Evolutionary conservation across 257 asterid species (phyloP), one percentile per base, ranked within the genome.

Genomic region (Apocynum venetum): DNA sequence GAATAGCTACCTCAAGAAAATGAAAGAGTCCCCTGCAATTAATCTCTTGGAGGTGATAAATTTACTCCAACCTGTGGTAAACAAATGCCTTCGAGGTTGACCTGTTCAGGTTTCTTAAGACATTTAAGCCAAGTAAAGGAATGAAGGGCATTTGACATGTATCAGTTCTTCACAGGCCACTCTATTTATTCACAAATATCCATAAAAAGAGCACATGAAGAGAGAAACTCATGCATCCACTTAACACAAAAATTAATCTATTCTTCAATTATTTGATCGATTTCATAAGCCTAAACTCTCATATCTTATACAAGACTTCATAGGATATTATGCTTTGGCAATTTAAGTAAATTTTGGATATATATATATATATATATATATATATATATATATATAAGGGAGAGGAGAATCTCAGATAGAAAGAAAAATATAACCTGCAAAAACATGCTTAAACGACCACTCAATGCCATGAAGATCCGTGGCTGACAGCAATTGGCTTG

Each of bases 1-100:
- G 67, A 17, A 67, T 25, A 53, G 76, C 36, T 80, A 91, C 97
- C 97, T 90, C 64, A 90, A 81, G 70, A 92, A 90, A 78, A 90
- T 90, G 82, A 89, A 87, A 57, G 91, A 85, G 75, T 92, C 97
- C 10, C 97, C 91, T 17, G 90, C 86, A 46, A 85, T 88, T 86
- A 92, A 84, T 84, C 89, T 81, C 84, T 92, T 92, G 31, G 91
- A 85, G 48, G 89, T 87, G 47, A 90, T 93, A 77, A 90, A 92
- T 14, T 90, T 80, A 80, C 91, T 88, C 96, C 97, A 92, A 55
- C 97, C 97, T 25, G 93, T 88, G 13, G 97, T 89, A 38, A 92
- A 89, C 85, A 87, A 85, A 83, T 92, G 94, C 86, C 97, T 88
- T 67, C 88, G 86, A 70, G 94, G 96, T 78, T 88, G 92, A 67